phyloP scores from a whole-genome alignment of 169 alveolate genomes.

The Fabrea salina region DNA sequence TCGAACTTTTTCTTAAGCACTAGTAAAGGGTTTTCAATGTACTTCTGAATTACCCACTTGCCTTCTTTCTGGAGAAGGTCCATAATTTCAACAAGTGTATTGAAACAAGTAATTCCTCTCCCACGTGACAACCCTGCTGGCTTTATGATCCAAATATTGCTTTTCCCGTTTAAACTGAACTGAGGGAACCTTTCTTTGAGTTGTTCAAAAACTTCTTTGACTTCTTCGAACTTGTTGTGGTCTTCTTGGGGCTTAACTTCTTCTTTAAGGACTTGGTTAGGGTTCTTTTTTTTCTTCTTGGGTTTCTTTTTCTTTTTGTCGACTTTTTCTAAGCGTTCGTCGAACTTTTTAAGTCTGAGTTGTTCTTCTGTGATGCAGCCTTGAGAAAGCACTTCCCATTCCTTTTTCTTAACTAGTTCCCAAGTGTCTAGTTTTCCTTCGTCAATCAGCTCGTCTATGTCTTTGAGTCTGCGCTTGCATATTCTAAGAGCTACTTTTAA shows the following conservation, averaged over 20 bases:
- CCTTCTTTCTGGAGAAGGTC: conserved; percentile 63
- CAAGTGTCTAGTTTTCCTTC: conserved; percentile 9
- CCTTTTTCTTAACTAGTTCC: conserved; percentile 63
- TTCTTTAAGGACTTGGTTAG: conserved; percentile 28
- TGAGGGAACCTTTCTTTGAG: conserved; percentile 38
- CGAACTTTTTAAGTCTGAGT: conserved; percentile 56
- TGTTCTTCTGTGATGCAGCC: conserved; percentile 63
- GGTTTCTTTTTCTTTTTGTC: conserved; percentile 30
- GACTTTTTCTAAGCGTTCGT: conserved; percentile 52
- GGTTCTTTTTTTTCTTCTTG: conserved; percentile 34
- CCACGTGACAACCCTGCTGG: conserved; percentile 88
- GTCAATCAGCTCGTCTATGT: conserved; percentile 70
- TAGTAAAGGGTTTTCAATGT: conserved; percentile 78
- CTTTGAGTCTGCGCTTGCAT: conserved; percentile 56
- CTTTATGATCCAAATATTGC: conserved; percentile 86
- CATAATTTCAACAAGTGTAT: conserved; percentile 58
- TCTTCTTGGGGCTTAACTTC: conserved; percentile 50
- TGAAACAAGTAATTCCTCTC: conserved; percentile 69
- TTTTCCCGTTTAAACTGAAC: conserved; percentile 62
- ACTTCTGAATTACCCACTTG: conserved; percentile 74
- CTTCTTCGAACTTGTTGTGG: conserved; percentile 1
- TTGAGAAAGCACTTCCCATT: conserved; percentile 76
- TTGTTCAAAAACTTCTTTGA: conserved; percentile 18
- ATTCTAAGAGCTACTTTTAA: conserved; percentile 58
- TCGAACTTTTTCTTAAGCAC: conserved; percentile 77